phyloP scores from a whole-genome alignment of 257 asterid genomes.

The Solanum raphanifolium region DNA sequence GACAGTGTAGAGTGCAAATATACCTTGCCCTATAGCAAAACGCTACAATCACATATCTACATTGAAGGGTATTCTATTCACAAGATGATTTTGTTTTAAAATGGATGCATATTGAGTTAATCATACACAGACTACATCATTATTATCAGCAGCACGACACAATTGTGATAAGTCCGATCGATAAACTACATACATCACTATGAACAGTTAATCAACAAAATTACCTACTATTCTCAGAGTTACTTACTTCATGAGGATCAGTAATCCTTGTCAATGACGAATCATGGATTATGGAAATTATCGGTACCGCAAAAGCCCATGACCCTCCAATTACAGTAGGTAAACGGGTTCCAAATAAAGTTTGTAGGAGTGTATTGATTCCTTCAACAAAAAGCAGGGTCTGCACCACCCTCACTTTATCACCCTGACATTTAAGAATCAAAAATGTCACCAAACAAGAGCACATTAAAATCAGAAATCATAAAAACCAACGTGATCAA shows the following conservation, averaged over 20 bases:
- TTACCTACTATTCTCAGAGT: background rate
- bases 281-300: conserved; percentile 85
- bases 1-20: background rate
- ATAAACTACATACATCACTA: background rate
- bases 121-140: background rate
- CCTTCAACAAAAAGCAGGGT: conserved; percentile 89
- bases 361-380: conserved; percentile 70
- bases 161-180: too few relatives aligned
- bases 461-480: background rate
- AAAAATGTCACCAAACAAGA: background rate
- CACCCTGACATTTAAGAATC: conserved; percentile 34
- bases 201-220: background rate
- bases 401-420: conserved; percentile 88
- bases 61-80: background rate
- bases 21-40: background rate
- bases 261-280: conserved; percentile 55
- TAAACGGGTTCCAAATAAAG: conserved; percentile 86
- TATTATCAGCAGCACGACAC: background rate
- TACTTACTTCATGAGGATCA: conserved; percentile 63
- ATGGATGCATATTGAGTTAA: background rate
- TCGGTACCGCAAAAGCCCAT: conserved; percentile 94
- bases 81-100: background rate
- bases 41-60: background rate
- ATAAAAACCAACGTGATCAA: background rate
- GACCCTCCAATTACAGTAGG: conserved; percentile 95